A percentile compares a stretch with the other conserved stretches of the same genome.
Conservation (phyloP, 1,284 basidiomycete species). For the Macrocystidia cucumis region DNA sequence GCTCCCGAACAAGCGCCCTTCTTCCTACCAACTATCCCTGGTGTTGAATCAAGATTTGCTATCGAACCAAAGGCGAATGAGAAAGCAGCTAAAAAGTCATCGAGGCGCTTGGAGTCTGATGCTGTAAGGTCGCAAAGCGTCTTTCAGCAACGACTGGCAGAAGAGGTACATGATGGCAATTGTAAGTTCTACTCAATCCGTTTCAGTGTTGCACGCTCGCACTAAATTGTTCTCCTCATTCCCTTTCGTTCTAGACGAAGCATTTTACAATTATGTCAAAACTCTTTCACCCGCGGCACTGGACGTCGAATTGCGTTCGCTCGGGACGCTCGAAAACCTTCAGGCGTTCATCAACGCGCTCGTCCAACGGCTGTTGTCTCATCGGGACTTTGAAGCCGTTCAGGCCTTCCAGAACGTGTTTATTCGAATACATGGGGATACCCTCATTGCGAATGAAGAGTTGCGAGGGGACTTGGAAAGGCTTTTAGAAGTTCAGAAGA, state of each 20-base stretch:
- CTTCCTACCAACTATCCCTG: conserved; percentile 89
- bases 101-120: conserved; percentile 48
- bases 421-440: conserved; percentile 79
- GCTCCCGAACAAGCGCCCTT: conserved; percentile 94
- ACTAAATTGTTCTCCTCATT: neutral
- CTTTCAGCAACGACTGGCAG: conserved; percentile 61
- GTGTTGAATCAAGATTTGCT: conserved; percentile 76
- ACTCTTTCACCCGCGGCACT: conserved; percentile 84
- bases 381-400: conserved; percentile 92
- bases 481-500: conserved; percentile 56
- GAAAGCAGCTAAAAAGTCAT: conserved; percentile 33
- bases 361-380: conserved; percentile 64
- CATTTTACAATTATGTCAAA: conserved; percentile 84
- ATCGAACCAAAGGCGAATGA: conserved; percentile 36
- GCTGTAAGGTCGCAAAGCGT: conserved; percentile 60
- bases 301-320: conserved; percentile 85
- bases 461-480: conserved; percentile 46
- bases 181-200: conserved; percentile 63
- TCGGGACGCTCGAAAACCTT: conserved; percentile 62
- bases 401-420: conserved; percentile 87
- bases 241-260: conserved; percentile 46
- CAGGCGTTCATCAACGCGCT: conserved; percentile 72
- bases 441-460: conserved; percentile 66
- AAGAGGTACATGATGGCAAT: conserved; percentile 49
- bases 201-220: conserved; percentile 4